A percentile compares a stretch with the other conserved stretches of the same genome.
Conservation (phyloP, 208 protist species). For the Acanthamoeba healyi region DNA sequence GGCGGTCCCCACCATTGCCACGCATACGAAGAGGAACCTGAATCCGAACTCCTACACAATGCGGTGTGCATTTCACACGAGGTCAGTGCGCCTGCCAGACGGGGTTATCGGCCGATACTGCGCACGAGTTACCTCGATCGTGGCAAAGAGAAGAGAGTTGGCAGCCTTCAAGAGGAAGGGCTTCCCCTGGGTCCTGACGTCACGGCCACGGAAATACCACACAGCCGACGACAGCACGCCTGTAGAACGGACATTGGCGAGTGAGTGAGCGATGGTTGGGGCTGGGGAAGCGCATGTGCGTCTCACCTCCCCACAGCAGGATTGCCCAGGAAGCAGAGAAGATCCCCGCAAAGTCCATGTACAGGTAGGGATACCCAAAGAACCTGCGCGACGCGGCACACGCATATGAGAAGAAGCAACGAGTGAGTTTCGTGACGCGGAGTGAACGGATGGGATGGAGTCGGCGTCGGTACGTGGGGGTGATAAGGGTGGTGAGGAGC, state of each 20-base stretch:
- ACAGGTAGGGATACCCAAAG: conserved; percentile 2
- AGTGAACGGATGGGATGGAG: neutral
- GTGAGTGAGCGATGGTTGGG: too few species aligned
- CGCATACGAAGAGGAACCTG: conserved; percentile 22
- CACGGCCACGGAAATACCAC: conserved; percentile 39
- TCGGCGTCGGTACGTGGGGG: too few species aligned
- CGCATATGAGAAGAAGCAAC: neutral
- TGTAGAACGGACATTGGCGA: neutral
- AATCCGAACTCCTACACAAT: conserved; percentile 10
- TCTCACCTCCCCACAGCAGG: conserved; percentile 43
- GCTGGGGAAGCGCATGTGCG: too few species aligned
- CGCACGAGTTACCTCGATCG: neutral
- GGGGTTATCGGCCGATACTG: neutral
- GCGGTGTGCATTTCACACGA: neutral
- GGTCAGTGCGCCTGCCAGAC: neutral
- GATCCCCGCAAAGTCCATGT: neutral
- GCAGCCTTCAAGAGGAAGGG: conserved; percentile 18
- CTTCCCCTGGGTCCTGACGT: neutral
- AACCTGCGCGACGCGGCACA: neutral
- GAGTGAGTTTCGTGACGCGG: neutral
- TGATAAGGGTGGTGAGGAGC: neutral
- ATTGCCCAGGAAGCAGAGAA: conserved; percentile 38
- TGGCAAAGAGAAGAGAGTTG: conserved; percentile 14
- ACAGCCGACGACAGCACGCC: conserved; percentile 17
- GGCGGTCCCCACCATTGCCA: neutral